phyloP scores from a whole-genome alignment of 169 alveolate species.

The Plasmodium knowlesi region DNA sequence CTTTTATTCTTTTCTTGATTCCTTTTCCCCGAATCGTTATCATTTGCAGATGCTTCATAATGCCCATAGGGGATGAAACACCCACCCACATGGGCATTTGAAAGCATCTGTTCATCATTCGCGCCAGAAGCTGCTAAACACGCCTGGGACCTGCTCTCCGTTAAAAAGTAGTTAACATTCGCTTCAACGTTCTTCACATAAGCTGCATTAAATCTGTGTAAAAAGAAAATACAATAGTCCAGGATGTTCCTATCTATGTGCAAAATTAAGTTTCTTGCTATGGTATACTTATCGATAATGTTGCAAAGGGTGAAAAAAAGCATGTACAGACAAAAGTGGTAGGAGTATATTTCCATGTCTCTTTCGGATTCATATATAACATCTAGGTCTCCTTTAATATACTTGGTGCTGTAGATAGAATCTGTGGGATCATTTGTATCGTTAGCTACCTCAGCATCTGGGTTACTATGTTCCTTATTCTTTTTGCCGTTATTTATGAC shows the following conservation, averaged over 20 bases:
- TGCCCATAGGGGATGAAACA: neutral
- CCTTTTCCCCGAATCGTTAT: neutral
- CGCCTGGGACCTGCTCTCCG: neutral
- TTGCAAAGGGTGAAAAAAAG: slow-evolving; percentile 59
- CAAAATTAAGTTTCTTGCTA: slow-evolving; percentile 66
- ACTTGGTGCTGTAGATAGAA: slow-evolving; percentile 24
- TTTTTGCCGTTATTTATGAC: neutral
- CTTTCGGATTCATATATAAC: slow-evolving; percentile 57
- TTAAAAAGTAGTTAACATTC: slow-evolving; percentile 29
- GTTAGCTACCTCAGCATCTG: neutral
- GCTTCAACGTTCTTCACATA: slow-evolving; percentile 45
- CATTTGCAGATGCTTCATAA: neutral
- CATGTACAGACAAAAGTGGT: slow-evolving; percentile 73
- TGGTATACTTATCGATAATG: slow-evolving; percentile 43
- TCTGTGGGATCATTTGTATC: slow-evolving; percentile 6
- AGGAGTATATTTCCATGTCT: slow-evolving; percentile 74
- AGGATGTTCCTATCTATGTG: slow-evolving; percentile 75
- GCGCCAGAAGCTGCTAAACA: neutral
- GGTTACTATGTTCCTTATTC: neutral
- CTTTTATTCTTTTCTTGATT: slow-evolving; percentile 47
- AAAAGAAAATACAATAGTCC: slow-evolving; percentile 71
- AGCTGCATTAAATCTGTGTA: slow-evolving; percentile 61
- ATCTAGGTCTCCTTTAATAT: slow-evolving; percentile 66
- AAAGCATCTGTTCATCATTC: neutral
- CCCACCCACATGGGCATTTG: neutral